Evolutionary conservation across 805 yeast genomes (phyloP).

Genomic region (Middelhovenomyces tepae): DNA sequence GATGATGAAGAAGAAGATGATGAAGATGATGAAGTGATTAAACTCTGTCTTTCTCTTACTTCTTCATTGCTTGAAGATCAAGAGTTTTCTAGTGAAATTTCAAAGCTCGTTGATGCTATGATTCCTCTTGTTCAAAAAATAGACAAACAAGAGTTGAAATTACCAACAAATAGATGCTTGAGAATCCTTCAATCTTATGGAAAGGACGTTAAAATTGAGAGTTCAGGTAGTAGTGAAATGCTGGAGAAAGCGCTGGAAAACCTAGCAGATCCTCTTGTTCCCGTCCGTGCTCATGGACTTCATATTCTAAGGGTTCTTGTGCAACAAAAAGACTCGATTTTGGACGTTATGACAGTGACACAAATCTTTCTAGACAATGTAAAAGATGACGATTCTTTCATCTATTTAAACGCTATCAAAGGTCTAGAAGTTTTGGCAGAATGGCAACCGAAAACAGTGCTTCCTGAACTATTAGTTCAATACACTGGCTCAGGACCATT

Average conservation of each 20-base stretch:
- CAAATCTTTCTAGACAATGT: slow-evolving; percentile 56
- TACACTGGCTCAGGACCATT: slow-evolving; percentile 27
- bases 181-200: too few relatives aligned
- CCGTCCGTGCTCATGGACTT: slow-evolving; percentile 82
- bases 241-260: slow-evolving; percentile 57
- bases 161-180: too few relatives aligned
- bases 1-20: slow-evolving; percentile 32
- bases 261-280: slow-evolving; percentile 69
- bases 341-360: slow-evolving; percentile 45
- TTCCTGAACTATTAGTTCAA: slow-evolving; percentile 33
- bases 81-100: slow-evolving; percentile 2
- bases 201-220: too few relatives aligned
- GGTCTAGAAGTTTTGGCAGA: slow-evolving; percentile 66
- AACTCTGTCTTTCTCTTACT: slow-evolving; percentile 25
- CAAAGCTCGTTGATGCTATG: slow-evolving; percentile 3
- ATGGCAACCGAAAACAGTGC: too few relatives aligned
- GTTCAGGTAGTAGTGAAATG: too few relatives aligned
- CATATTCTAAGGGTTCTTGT: slow-evolving; percentile 51
- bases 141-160: too few relatives aligned
- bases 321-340: slow-evolving; percentile 39
- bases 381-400: slow-evolving; percentile 74
- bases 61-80: slow-evolving; percentile 25
- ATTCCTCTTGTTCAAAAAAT: slow-evolving; percentile 1
- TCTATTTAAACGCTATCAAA: slow-evolving; percentile 76
- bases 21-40: slow-evolving; percentile 26